Percentiles rank a stretch among this genome's conserved stretches.
These are phyloP conservation scores for Mallotus nudiflorus DNA, from an alignment of 345 rosid species.

Conservation along the genomic window DNA sequence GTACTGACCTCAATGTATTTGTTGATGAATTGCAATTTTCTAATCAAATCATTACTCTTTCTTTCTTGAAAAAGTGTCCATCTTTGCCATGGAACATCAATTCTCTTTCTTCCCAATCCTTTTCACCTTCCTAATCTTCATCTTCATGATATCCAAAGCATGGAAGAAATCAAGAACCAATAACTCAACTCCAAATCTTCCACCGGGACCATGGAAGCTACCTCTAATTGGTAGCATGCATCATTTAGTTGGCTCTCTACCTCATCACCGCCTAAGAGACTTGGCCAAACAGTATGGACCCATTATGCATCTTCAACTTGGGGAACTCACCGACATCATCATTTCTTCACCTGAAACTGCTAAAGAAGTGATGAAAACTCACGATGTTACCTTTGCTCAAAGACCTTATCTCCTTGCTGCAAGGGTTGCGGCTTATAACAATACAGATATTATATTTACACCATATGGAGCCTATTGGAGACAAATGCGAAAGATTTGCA, in stretches of 20 bases:
- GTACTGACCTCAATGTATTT: not conserved
- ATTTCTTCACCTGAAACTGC: slow-evolving; percentile 20
- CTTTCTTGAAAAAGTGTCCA: not conserved
- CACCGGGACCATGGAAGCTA: slow-evolving; percentile 20
- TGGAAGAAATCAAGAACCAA: not conserved
- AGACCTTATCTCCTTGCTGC: slow-evolving; percentile 12
- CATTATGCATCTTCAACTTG: slow-evolving; percentile 16
- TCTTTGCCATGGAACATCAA: slow-evolving; percentile 3
- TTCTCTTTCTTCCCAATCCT: slow-evolving; percentile 4
- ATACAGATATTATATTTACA: not conserved
- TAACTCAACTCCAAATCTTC: slow-evolving; percentile 6
- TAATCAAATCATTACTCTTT: not conserved
- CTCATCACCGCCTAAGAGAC: slow-evolving; percentile 17
- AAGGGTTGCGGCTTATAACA: not conserved
- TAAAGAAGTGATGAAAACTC: slow-evolving; percentile 23
- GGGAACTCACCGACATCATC: slow-evolving; percentile 7
- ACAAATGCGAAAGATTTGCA: slow-evolving; percentile 12
- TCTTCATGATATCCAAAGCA: slow-evolving; percentile 9
- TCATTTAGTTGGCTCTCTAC: slow-evolving; percentile 13
- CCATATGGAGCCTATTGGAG: slow-evolving; percentile 15
- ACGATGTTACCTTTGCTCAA: slow-evolving; percentile 13
- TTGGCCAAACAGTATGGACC: slow-evolving; percentile 15
- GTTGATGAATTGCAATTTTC: not conserved
- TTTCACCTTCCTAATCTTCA: slow-evolving; percentile 17
- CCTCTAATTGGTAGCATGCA: slow-evolving; percentile 23